These are phyloP conservation scores for Larix sibirica DNA, from an alignment of 83 land plant species.

Conservation along the genomic window DNA sequence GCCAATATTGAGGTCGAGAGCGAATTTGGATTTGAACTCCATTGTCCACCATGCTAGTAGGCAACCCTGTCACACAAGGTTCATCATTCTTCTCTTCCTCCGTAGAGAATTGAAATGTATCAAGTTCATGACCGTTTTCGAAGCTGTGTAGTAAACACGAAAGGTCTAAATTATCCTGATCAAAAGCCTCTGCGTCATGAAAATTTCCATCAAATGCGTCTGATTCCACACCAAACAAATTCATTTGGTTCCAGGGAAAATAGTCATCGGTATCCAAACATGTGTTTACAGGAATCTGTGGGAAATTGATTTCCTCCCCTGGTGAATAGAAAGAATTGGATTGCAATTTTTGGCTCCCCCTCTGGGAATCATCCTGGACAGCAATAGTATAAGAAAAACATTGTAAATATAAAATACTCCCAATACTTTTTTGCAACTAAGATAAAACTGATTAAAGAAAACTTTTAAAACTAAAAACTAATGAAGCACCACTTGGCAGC, in stretches of 20 bases:
- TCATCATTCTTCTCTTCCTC: neutral
- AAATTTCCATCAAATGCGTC: neutral
- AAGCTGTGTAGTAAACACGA: neutral
- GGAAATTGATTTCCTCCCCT: neutral
- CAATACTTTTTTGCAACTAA: neutral
- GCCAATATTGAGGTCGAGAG: neutral
- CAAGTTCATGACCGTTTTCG: neutral
- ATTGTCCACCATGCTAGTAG: neutral
- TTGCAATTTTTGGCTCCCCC: neutral
- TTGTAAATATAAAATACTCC: neutral
- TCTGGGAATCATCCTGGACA: neutral
- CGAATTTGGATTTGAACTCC: neutral
- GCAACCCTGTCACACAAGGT: neutral
- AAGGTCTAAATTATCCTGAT: neutral
- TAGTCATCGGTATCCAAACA: neutral
- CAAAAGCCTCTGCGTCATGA: neutral
- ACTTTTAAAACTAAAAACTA: neutral
- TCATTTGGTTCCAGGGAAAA: neutral
- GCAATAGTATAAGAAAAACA: neutral
- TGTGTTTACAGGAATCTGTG: neutral
- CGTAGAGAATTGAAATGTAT: neutral
- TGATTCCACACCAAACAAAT: neutral
- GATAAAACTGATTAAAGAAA: neutral
- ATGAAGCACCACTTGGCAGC: neutral
- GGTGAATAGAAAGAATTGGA: neutral